These are phyloP conservation scores for Silene noctiflora DNA, from an alignment of 179 eudicot species.

Conservation along the genomic window DNA sequence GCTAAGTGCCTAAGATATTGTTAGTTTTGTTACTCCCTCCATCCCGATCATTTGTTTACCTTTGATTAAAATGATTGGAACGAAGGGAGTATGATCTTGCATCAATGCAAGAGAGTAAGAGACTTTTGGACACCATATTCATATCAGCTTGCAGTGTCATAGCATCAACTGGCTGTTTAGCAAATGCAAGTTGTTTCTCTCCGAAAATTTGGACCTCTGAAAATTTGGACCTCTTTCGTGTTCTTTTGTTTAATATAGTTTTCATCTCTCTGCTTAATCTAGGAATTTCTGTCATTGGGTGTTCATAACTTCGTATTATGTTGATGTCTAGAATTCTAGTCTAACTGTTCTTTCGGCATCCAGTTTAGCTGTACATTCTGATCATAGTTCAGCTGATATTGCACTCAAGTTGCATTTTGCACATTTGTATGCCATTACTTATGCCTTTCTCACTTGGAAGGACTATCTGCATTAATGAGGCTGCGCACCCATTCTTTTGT, in stretches of 20 bases:
- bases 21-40: no score
- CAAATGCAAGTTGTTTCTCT: conserved; percentile 3
- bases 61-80: no score
- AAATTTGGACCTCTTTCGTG: neutral
- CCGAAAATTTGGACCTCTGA: neutral
- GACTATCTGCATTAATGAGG: no score
- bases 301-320: neutral
- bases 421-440: no score
- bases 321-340: neutral
- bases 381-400: no score
- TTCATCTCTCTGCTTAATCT: neutral
- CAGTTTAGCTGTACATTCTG: no score
- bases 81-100: neutral
- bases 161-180: neutral
- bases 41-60: no score
- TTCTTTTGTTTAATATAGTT: neutral
- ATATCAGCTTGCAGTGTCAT: neutral
- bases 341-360: neutral
- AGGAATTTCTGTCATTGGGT: neutral
- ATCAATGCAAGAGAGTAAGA: no score
- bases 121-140: neutral
- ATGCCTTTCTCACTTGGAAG: no score
- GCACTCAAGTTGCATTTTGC: no score
- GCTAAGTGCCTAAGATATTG: no score
- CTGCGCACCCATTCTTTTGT: no score